Evolutionary conservation across 2,329 filamentous ascomycete species (phyloP), one percentile per base, ranked within the genome.

Genomic region (Paraphaeosphaeria minitans): DNA sequence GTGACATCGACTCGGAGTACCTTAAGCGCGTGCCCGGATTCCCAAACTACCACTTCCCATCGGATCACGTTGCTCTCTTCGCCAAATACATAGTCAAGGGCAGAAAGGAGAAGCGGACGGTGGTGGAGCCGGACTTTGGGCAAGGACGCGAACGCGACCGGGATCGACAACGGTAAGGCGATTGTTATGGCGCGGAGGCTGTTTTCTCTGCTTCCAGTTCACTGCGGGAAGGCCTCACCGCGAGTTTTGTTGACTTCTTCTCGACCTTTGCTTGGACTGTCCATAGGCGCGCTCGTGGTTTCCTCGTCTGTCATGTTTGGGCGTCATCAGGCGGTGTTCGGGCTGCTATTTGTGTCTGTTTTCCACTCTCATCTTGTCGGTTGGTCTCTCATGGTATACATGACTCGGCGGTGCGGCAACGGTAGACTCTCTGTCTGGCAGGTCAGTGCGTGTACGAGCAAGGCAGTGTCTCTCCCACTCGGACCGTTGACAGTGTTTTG

Each of bases 41-140:
- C 79, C 93, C 93, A 21, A 93, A 95, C 76, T 94, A 92, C 80
- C 93, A 97, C 80, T 97, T 96, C 83, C 93, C 93, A 1, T 92
- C 91, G 68, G 93, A 97, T 73, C 93, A 97, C 77, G 86, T 97
- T 68, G 91, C 93, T 73, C 87, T 97, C 72, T 89, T 93, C 83
- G 89, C 91, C 54, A 91, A 97, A 75, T 96, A 97, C 77, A 87
- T 90, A 67, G 89, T 97, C 81, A 96, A 96, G 81, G 85, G 88
- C 39, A 87, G 91, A 69, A 96, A 95, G 80, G 91, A 94, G 55
- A 89, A 89, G 80, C 75, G 77, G 62, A 67, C 70, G 9, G 68
- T 72, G 43, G 66, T 76, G 59, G 66, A 77, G 59, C 70, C 75
- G 45, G 75, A 77, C 61, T 77, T 77, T 67, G 74, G 75, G 48